phyloP scores from a whole-genome alignment of 345 rosid genomes.

The Arabidopsis thaliana region TAIR10.1 NC_003071.7:9367501-9368000 shows the following conservation, averaged over 20 bases:
- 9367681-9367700: slow-evolving; percentile 68
- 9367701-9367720: slow-evolving; percentile 70
- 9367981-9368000: slow-evolving; percentile 79
- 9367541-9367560: slow-evolving; percentile 78
- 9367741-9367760: slow-evolving; percentile 80
- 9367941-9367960: slow-evolving; percentile 69
- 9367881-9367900: slow-evolving; percentile 82
- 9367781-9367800: slow-evolving; percentile 66
- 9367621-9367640: slow-evolving; percentile 86
- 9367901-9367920: slow-evolving; percentile 64
- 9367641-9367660: slow-evolving; percentile 70
- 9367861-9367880: slow-evolving; percentile 73
- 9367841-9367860: slow-evolving; percentile 68
- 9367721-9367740: slow-evolving; percentile 76
- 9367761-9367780: slow-evolving; percentile 75
- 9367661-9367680: slow-evolving; percentile 58
- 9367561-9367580: slow-evolving; percentile 87
- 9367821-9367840: slow-evolving; percentile 77
- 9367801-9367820: slow-evolving; percentile 61
- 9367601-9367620: slow-evolving; percentile 63
- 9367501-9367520: slow-evolving; percentile 82
- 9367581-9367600: slow-evolving; percentile 94
- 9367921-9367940: slow-evolving; percentile 73
- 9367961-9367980: slow-evolving; percentile 49
- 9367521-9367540: slow-evolving; percentile 84